Evolutionary conservation across 495 filamentous ascomycete genomes (phyloP).

Genomic region (Staphylotrichum longicolle): DNA sequence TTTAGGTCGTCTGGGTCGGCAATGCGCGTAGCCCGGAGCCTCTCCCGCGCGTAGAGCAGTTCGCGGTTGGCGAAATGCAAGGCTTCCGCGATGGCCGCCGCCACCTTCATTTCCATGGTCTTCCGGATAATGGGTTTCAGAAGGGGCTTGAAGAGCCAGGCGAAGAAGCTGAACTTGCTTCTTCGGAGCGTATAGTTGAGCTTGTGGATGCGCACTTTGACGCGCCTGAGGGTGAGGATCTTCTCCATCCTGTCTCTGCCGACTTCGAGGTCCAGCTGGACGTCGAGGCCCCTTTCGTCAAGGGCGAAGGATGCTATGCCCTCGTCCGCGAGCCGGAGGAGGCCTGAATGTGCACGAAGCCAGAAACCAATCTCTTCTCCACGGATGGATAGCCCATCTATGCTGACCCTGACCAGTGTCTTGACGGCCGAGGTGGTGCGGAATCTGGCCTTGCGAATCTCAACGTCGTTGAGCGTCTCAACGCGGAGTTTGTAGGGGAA

Average conservation of each 20-base stretch:
- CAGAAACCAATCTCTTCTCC: slow-evolving; percentile 85
- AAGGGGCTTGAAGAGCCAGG: slow-evolving; percentile 83
- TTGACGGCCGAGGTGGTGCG: slow-evolving; percentile 63
- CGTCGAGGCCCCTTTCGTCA: slow-evolving; percentile 81
- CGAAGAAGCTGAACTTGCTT: slow-evolving; percentile 70
- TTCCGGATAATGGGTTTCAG: slow-evolving; percentile 77
- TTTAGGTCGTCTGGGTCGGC: slow-evolving; percentile 73
- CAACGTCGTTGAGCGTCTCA: slow-evolving; percentile 80
- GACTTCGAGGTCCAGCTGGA: slow-evolving; percentile 79
- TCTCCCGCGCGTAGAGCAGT: slow-evolving; percentile 78
- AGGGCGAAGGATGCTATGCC: slow-evolving; percentile 82
- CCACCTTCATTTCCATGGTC: slow-evolving; percentile 74
- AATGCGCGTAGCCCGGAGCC: slow-evolving; percentile 80
- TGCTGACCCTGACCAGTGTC: slow-evolving; percentile 68
- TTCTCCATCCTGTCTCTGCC: slow-evolving; percentile 70
- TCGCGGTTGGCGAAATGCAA: slow-evolving; percentile 78
- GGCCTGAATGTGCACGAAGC: slow-evolving; percentile 61
- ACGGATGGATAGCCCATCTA: slow-evolving; percentile 76
- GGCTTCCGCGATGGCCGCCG: slow-evolving; percentile 63
- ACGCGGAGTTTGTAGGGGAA: slow-evolving; percentile 79
- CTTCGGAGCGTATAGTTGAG: slow-evolving; percentile 73
- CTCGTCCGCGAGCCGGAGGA: slow-evolving; percentile 68
- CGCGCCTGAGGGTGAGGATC: slow-evolving; percentile 72
- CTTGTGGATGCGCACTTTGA: slow-evolving; percentile 80
- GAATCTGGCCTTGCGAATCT: slow-evolving; percentile 76